These are phyloP conservation scores for Viola odorata DNA, from an alignment of 345 rosid genomes.

Conservation along the genomic window DNA sequence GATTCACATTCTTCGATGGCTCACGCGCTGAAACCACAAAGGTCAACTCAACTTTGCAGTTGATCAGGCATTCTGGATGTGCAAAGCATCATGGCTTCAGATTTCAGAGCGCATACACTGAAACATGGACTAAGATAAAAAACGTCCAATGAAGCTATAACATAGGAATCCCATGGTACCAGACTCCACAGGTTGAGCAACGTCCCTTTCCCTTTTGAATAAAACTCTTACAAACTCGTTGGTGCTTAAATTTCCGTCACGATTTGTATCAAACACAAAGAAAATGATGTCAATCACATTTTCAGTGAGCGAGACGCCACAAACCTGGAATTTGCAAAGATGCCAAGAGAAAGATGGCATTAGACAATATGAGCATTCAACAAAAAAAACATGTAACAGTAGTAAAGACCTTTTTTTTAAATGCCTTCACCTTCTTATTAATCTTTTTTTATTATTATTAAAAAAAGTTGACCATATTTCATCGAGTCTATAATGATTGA, in stretches of 20 bases:
- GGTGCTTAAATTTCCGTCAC: slow-evolving; percentile 61
- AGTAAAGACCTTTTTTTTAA: no score
- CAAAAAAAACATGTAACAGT: not conserved
- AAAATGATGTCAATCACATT: slow-evolving; percentile 67
- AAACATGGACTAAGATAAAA: slow-evolving; percentile 15
- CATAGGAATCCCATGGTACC: slow-evolving; percentile 45
- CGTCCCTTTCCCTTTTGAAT: slow-evolving; percentile 56
- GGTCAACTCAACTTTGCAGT: not conserved
- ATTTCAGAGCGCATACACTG: not conserved
- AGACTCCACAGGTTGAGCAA: slow-evolving; percentile 49
- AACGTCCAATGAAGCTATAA: slow-evolving; percentile 21
- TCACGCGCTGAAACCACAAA: not conserved
- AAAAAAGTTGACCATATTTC: no score
- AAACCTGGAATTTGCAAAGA: slow-evolving; percentile 44
- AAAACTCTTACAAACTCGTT: slow-evolving; percentile 69
- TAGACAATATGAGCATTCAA: not conserved
- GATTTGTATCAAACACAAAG: slow-evolving; percentile 66
- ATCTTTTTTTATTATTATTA: no score
- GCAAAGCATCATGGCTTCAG: not conserved
- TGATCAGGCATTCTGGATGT: not conserved
- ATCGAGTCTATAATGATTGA: no score
- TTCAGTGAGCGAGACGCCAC: slow-evolving; percentile 54
- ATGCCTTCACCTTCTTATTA: no score
- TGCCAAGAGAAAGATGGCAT: not conserved
- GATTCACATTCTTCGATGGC: not conserved